Conservation (phyloP, 345 rosid species). For the Boechera divaricarpa region DNA sequence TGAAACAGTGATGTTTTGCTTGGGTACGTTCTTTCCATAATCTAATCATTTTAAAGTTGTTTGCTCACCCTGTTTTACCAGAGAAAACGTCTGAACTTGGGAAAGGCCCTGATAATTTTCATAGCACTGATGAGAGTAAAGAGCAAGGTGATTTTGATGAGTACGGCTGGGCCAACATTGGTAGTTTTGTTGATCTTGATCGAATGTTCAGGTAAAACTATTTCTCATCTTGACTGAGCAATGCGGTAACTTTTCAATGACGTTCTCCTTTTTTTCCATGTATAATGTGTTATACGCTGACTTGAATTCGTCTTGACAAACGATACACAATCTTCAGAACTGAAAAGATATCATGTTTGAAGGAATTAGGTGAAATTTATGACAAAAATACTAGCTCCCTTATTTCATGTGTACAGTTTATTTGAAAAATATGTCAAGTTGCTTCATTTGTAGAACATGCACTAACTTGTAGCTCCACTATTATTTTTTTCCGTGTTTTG, state of each 20-base stretch:
- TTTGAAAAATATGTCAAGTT: not conserved
- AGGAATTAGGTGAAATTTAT: not conserved
- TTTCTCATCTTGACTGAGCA: conserved; percentile 19
- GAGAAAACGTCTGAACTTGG: conserved; percentile 56
- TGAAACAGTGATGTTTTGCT: conserved; percentile 32
- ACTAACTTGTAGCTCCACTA: not conserved
- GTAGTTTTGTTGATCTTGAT: conserved; percentile 97
- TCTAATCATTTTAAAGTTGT: conserved; percentile 42
- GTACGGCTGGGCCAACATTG: conserved; percentile 87
- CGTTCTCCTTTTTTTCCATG: not conserved
- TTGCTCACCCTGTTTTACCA: conserved; percentile 47
- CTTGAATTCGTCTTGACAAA: not conserved
- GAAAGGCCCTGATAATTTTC: conserved; percentile 62
- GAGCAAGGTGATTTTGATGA: conserved; percentile 82
- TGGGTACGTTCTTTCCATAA: conserved; percentile 36
- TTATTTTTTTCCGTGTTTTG: not conserved
- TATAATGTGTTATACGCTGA: not conserved
- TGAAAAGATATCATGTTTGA: not conserved
- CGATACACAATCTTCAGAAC: not conserved
- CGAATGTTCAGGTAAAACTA: conserved; percentile 84
- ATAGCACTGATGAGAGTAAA: conserved; percentile 59
- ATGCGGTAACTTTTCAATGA: conserved; percentile 1
- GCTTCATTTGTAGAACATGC: conserved; percentile 2
- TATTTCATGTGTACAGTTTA: not conserved
- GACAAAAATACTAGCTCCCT: not conserved